Base-by-base conservation (phyloP, 179 eudicot species). In the Drosera spatulata region DNA sequence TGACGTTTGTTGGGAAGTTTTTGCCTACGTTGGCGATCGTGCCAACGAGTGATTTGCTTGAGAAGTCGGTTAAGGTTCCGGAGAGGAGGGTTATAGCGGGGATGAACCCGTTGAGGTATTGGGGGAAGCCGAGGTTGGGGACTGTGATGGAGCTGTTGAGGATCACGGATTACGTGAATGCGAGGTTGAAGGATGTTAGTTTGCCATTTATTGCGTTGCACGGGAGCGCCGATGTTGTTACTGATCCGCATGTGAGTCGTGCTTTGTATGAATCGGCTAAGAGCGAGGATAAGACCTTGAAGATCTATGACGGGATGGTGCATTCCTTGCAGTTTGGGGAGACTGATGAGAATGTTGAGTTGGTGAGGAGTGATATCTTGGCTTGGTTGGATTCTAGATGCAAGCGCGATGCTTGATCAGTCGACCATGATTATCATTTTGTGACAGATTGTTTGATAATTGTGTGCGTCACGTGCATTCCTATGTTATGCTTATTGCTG, bases 251-350 rank as follows among this genome's bases (percentile, higher is more conserved):
- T 3, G 99, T 93, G 48, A 93, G 99, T 22, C 60, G 72, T 4
- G 96, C 71, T 50, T 53, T 93, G 73, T 86, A 76, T 41, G 85
- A 84, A 15, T 60, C 65, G 69, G 88, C 96, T 2, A 75, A 55
- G 43, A 89, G 99, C 62, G 50, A 63, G 58, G 99, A 93, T 68
- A 93, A 89, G 73, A 77, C 74, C 6, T 62, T 93, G 3, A 89
- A 73, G 77, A 82, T 91, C 14, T 88, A 84, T 42, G 87, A 84
- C 0, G 98, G 90, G 15, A 91, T 89, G 99, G 41, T 77, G 75
- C 99, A 93, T 81, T 89, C 96, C n/a, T 66, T 93, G 75, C 61
- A 82, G 82, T 93, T 84, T 52, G 99, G 99, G n/a, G 99, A 93
- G 70, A 76, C 88, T 5, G 93, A 88, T 69, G 96, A 84, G 64